Evolutionary conservation across 1,284 basidiomycete species (phyloP), one percentile per base, ranked within the genome.

Genomic region (Coniophora puteana): DNA sequence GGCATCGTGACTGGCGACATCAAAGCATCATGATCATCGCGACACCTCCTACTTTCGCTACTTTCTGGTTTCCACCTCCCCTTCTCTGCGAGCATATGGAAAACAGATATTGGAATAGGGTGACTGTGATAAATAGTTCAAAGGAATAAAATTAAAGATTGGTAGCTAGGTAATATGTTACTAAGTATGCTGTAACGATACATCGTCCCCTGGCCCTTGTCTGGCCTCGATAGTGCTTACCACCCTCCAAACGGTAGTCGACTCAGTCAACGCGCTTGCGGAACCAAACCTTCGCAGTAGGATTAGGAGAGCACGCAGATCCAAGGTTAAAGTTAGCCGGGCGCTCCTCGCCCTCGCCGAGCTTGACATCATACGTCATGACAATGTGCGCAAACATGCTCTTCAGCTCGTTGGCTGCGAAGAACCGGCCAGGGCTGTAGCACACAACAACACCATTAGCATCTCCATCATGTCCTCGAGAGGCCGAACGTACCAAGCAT

Each of bases 391-490:
- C 68, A 22, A 75, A 47, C 57, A 74, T 65, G 1, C 61, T 55
- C 51, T 76, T 76, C 26, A 76, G 51, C 50, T 68, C 66, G 41
- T 60, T 66, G 10, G 62, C 64, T 0, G 71, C 71, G 47, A 75
- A 73, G 57, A 71, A 72, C 4, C 71, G 59, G 2, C 69, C 71
- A 4, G 71, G 70, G 41, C 69, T 62, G 36, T 4, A 46, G 49
- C 18, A 54, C 48, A 35, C 54, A 54, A 31, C 52, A 43, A 7
- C 32, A 40, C 10, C 53, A 40, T 16, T 52, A 41, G 4, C 62
- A 42, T 31, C 61, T 53, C 66, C 68, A 1, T 68, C 65, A 51
- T 71, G 67, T 36, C 58, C 59, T 3, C n/a, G n/a, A n/a, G n/a
- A n/a, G n/a, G n/a, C n/a, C n/a, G n/a, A 30, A 53, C 69, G 38